These are phyloP conservation scores for Chlorella sp. DNA, from an alignment of 139 green algal species.

Conservation along the genomic window DNA sequence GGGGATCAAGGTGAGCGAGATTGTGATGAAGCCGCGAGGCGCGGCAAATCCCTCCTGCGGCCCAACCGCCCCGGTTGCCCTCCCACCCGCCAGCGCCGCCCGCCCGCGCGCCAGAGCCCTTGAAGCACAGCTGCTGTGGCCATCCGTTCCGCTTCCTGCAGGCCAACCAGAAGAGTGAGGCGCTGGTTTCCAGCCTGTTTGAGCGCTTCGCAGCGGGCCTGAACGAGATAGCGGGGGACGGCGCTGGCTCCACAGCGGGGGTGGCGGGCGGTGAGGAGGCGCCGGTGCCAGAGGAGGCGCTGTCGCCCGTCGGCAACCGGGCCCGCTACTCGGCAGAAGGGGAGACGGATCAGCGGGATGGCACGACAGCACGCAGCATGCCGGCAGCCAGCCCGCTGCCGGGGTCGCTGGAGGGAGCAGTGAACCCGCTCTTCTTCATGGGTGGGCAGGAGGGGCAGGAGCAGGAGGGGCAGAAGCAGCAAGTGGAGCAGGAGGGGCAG, in stretches of 20 bases:
- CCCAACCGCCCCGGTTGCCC: neutral
- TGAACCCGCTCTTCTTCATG: conserved; percentile 1
- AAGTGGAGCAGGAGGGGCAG: neutral
- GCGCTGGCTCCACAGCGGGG: neutral
- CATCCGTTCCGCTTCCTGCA: neutral
- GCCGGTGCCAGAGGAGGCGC: neutral
- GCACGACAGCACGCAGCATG: neutral
- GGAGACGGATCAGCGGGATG: neutral
- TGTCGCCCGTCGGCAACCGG: neutral
- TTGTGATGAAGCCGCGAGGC: no score
- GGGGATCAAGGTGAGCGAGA: neutral
- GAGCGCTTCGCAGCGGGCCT: neutral
- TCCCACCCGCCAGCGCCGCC: no score
- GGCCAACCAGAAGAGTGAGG: conserved; percentile 2
- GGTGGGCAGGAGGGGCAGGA: no score
- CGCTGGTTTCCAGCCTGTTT: neutral
- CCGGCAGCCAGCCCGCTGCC: conserved; percentile 2
- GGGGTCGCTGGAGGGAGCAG: neutral
- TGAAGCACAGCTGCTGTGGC: neutral
- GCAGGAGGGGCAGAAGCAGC: neutral
- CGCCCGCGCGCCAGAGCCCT: neutral
- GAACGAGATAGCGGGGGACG: no score
- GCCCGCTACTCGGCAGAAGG: neutral
- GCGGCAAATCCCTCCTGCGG: neutral
- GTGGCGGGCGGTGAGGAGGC: neutral